phyloP scores from a whole-genome alignment of 106 monocot species.

The Ottelia alismoides region DNA sequence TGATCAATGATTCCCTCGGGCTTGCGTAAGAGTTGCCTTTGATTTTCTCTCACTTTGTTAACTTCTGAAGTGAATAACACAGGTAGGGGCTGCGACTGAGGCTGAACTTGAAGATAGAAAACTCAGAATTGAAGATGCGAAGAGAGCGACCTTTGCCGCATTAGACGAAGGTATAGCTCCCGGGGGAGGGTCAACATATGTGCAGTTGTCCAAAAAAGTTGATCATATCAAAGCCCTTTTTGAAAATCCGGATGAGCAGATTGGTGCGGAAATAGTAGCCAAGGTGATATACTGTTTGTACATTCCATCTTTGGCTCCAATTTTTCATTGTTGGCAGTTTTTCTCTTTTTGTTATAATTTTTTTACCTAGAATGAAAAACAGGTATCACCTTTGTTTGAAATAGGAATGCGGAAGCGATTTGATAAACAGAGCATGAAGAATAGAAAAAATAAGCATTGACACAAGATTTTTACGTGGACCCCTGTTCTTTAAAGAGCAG shows the following conservation, averaged over 20 bases:
- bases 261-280: constrained; percentile 76
- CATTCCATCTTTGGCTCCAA: neutral
- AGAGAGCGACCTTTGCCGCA: constrained; percentile 93
- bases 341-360: too few species aligned
- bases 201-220: constrained; percentile 76
- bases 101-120: constrained; percentile 93
- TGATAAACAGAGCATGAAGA: too few species aligned
- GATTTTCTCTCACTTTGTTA: neutral
- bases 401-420: too few species aligned
- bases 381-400: too few species aligned
- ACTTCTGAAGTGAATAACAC: neutral
- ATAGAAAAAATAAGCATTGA: too few species aligned
- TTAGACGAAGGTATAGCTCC: constrained; percentile 86
- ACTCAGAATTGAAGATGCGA: constrained; percentile 91
- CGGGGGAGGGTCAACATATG: constrained; percentile 83
- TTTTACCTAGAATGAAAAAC: too few species aligned
- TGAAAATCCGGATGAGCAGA: constrained; percentile 70
- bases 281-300: constrained; percentile 35
- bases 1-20: neutral
- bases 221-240: constrained; percentile 34
- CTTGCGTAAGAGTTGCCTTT: neutral
- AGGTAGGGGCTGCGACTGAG: constrained; percentile 91
- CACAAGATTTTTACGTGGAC: too few species aligned
- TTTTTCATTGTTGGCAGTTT: too few species aligned
- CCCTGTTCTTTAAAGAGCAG: too few species aligned